These are phyloP conservation scores for Fusarium piperis DNA, from an alignment of 2,329 filamentous ascomycete genomes.

Conservation along the genomic window DNA sequence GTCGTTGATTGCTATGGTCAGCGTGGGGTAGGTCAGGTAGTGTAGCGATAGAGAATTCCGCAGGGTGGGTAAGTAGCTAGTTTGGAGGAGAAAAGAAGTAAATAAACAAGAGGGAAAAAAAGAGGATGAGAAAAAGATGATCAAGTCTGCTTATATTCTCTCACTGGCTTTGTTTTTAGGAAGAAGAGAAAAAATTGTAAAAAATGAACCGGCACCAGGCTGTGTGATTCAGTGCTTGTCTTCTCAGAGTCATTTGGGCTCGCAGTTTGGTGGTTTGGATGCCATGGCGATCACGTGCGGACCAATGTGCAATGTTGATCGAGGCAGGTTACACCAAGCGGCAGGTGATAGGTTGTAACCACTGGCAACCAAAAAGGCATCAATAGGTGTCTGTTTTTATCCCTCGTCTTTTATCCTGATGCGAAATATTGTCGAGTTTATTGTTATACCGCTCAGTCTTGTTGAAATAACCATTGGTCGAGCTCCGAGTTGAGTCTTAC, in stretches of 20 bases:
- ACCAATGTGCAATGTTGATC: not conserved
- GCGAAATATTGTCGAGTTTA: not conserved
- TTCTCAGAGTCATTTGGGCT: constrained; percentile 2
- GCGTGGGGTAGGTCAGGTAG: constrained; percentile 31
- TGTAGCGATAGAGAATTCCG: constrained; percentile 18
- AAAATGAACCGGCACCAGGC: not conserved
- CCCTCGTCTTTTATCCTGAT: not conserved
- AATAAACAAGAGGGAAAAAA: not conserved
- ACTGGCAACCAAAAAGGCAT: not conserved
- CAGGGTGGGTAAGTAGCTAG: constrained; percentile 1
- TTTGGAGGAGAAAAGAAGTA: constrained; percentile 9
- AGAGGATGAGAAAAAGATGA: not conserved
- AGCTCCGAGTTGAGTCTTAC: not conserved
- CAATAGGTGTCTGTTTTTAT: not conserved
- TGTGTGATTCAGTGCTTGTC: constrained; percentile 21
- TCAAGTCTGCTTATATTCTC: not conserved
- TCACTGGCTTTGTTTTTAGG: not conserved
- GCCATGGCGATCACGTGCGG: constrained; percentile 32
- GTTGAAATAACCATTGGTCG: not conserved
- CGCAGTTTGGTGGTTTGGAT: constrained; percentile 2
- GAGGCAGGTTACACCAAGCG: not conserved
- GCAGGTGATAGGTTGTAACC: constrained; percentile 4
- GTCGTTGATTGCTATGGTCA: constrained; percentile 16
- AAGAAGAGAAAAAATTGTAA: not conserved
- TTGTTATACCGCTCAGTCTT: not conserved